Conservation (phyloP, 208 protist genomes). For the Leishmania aethiopica region DNA sequence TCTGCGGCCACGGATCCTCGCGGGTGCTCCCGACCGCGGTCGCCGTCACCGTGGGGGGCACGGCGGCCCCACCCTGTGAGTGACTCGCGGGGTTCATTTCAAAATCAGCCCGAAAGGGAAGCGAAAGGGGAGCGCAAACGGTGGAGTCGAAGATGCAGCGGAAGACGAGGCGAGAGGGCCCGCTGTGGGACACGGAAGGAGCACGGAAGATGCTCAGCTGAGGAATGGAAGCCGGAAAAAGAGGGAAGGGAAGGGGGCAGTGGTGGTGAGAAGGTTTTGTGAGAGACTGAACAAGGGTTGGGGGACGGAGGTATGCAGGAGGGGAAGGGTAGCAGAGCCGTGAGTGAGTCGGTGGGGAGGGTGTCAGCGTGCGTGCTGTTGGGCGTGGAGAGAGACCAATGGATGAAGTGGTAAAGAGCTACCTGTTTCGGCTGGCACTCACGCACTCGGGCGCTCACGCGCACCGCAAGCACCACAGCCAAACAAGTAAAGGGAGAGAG, state of each 20-base stretch:
- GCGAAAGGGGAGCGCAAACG: neutral
- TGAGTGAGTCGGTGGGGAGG: neutral
- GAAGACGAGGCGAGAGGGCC: neutral
- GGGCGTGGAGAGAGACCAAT: neutral
- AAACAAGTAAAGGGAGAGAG: neutral
- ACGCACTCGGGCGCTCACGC: neutral
- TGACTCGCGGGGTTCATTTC: neutral
- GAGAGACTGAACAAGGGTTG: neutral
- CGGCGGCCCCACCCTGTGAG: neutral
- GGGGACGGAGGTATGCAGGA: neutral
- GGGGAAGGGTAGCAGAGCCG: neutral
- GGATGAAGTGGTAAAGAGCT: neutral
- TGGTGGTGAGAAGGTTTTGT: neutral
- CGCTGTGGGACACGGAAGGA: neutral
- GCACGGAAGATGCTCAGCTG: neutral
- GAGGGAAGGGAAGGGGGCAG: neutral
- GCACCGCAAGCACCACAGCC: neutral
- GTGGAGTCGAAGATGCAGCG: neutral
- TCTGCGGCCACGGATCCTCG: slow-evolving; percentile 83
- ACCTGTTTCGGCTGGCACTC: neutral
- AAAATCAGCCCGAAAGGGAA: neutral
- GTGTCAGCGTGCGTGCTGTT: neutral
- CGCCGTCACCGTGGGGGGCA: slow-evolving; percentile 5
- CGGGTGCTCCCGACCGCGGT: slow-evolving; percentile 19
- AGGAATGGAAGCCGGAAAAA: neutral